These are phyloP conservation scores for Pythium dissotocum DNA, from an alignment of 352 stramenopile species.

Conservation along the genomic window DNA sequence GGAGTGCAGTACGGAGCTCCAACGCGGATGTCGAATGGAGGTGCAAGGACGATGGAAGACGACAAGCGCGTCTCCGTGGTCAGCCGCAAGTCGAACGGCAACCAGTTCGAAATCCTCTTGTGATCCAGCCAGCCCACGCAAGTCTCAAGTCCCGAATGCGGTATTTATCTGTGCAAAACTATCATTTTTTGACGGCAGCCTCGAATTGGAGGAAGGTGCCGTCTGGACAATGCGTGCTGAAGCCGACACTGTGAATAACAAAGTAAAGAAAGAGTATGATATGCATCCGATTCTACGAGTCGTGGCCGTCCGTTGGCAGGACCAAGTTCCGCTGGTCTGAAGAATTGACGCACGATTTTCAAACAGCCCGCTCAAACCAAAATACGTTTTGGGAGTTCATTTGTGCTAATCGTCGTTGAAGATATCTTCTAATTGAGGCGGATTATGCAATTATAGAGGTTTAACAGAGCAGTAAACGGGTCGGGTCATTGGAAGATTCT, in stretches of 20 bases:
- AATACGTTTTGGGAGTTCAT: no score
- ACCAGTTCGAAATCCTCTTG: constrained; percentile 25
- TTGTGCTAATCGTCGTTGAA: no score
- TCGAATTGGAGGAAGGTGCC: not conserved
- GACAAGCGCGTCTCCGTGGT: constrained; percentile 26
- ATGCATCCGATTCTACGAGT: not conserved
- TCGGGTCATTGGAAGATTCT: no score
- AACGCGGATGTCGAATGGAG: constrained; percentile 13
- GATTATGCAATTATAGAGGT: no score
- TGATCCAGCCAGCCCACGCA: constrained; percentile 5
- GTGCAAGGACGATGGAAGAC: constrained; percentile 6
- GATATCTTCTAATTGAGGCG: no score
- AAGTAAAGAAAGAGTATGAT: constrained; percentile 5
- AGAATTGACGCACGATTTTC: no score
- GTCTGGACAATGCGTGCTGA: constrained; percentile 6
- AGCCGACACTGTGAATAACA: constrained; percentile 1
- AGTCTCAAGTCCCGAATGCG: not conserved
- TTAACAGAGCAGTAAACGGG: no score
- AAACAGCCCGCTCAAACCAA: no score
- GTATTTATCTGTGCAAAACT: constrained; percentile 30
- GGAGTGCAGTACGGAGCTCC: constrained; percentile 1
- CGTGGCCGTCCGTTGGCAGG: no score
- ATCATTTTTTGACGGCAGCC: constrained; percentile 7
- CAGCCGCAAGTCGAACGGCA: constrained; percentile 24
- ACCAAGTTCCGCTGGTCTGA: no score